Evolutionary conservation across 2,329 filamentous ascomycete genomes (phyloP).

Genomic region (Cercospora canescens): DNA sequence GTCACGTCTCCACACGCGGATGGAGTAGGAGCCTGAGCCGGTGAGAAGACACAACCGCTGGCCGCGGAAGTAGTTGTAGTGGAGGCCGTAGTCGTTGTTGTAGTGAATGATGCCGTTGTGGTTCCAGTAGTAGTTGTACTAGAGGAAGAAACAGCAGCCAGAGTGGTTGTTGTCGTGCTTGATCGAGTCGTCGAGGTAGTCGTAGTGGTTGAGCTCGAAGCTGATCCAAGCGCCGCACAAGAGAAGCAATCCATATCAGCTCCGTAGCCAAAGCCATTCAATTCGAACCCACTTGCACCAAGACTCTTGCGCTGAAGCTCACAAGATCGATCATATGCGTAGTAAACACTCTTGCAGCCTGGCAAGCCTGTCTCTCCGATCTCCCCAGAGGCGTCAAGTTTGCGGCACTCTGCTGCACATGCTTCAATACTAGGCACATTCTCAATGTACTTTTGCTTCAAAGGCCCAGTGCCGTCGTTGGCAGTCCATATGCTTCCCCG

Average conservation of each 20-base stretch:
- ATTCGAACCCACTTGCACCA: background rate
- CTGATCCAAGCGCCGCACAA: background rate
- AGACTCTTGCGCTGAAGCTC: background rate
- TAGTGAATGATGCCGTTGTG: background rate
- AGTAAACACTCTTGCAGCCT: background rate
- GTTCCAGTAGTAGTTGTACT: background rate
- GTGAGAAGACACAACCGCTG: background rate
- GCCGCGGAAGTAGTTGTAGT: background rate
- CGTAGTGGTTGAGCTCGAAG: background rate
- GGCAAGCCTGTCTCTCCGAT: background rate
- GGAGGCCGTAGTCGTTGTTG: background rate
- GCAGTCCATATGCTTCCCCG: background rate
- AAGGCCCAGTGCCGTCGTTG: background rate
- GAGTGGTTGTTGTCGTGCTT: background rate
- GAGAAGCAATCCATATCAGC: background rate
- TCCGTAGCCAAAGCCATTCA: background rate
- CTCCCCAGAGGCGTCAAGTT: background rate
- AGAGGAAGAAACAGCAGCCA: background rate
- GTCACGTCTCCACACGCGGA: background rate
- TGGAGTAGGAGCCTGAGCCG: background rate
- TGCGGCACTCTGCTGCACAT: background rate
- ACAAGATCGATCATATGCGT: background rate
- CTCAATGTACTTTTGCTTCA: background rate
- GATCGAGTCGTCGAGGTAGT: background rate
- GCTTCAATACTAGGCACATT: background rate